Base-by-base conservation (phyloP, 177 flowering plant genomes). In the Telopea speciosissima region DNA sequence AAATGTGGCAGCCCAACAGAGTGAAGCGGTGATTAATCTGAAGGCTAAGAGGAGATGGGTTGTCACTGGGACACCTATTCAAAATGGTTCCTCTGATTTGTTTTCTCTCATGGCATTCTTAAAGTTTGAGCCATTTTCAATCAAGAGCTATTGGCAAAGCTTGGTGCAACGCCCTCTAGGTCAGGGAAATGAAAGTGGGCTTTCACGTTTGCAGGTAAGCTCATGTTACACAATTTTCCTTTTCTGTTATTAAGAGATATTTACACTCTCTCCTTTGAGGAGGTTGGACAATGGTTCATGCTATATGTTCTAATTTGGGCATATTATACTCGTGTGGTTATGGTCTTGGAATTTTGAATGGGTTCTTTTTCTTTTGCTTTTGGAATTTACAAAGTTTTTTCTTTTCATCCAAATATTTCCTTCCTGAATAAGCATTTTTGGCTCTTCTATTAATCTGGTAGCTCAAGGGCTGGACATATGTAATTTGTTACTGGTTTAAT, bases 41-140 rank as follows among this genome's bases (percentile, higher is more conserved):
- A 87, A 77, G 33, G 88, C 96, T 40, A 79, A 72, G 73, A 71
- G 92, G 63, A 89, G 97, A 68, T 94, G 99, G 97, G 97, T 76
- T 40, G 97, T 94, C 19, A 92, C 97, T 0, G 97, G 97, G 67
- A 90, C 97, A 40, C 97, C 99, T 16, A 88, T 94, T 62, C 97
- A 92, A 73, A 92, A 94, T 80, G 86, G 88, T 69, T 86, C 95
- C 0, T 78, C 77, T 66, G 97, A 94, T 84, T 79, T 94, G 82
- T 94, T 85, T 70, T 87, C 97, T 22, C 79, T 94, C 62, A 86
- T 94, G 91, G 82, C 88, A 8, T 94, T 94, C 78, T 73, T 94
- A 80, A 87, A 78, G 61, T 92, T 92, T 79, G 93, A 90, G 79
- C 97, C 97, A n/a, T 88, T 94, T 70, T 89, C 97, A 14, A 79